Evolutionary conservation across 257 asterid genomes (phyloP), one percentile per base, ranked within the genome.

Genomic region (Handroanthus guayacan): DNA sequence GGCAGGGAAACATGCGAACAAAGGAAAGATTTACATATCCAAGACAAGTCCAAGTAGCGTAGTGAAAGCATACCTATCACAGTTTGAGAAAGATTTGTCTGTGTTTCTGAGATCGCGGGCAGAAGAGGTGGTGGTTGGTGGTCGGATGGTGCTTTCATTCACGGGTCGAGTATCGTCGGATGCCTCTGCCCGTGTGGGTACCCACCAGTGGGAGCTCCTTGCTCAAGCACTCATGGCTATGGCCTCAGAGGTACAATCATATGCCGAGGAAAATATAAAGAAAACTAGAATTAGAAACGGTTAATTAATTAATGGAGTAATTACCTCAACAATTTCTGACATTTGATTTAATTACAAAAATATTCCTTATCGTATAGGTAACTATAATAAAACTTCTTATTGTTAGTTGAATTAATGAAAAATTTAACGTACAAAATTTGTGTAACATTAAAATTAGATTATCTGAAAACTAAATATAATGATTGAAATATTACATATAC

Each of bases 11-110:
- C 77, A 82, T 0, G 14, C 86, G 45, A 89, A 93, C 86, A 82
- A 87, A 75, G 96, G 97, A 12, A 91, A 91, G 78, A 66, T 91
- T 0, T 89, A 91, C 79, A 79, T 93, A 66, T 89, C 97, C 5
- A 74, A 86, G 61, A 84, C 91, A 1, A 91, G 96, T 52, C 82
- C 89, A 1, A 14, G 3, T 1, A 44, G 71, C 0, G 91, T 91
- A 7, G 12, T 69, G 60, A 56, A 83, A 12, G 92, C 93, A 1
- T 93, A 93, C 39, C 62, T 54, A 1, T 8, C 45, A 6, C 97
- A 93, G 18, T 91, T 91, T 64, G 79, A 80, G 62, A 78, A 52
- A 1, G 98, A 91, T 73, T 85, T 88, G 39, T 68, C 55, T 0
- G 6, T 38, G 2, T 93, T 93, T 76, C 78, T 93, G 52, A 79